Evolutionary conservation across 2,329 filamentous ascomycete genomes (phyloP), one percentile per base, ranked within the genome.

Genomic region (Hyphodiscus sp.): DNA sequence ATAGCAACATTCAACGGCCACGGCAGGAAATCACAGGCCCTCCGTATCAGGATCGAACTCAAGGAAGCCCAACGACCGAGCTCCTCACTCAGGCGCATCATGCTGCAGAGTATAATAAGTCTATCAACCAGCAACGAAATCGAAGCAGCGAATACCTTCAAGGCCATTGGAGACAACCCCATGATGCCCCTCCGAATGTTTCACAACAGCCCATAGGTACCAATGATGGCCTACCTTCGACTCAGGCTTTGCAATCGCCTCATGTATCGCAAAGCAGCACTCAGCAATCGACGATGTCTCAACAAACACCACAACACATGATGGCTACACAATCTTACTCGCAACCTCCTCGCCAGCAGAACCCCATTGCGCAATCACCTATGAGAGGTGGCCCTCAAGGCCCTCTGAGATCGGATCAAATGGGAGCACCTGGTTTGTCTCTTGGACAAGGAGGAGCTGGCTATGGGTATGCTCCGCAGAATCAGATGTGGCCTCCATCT

Each of bases 1-100:
- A 92, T 68, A 87, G 85, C 64, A 86, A 82, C 65, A 88, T 96
- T 59, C 85, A 88, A 57, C 87, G 90, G 50, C 88, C 91, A 20
- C 83, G 92, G 60, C 94, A 96, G 71, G 94, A 97, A 67, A 83
- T 96, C 58, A 83, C 87, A 15, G 94, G 91, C 20, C 84, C 87
- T 41, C 78, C 91, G 10, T 99, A 96, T 71, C 86, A 92, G 69
- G 94, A 97, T 68, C 81, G 90, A 62, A 89, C 86, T 9, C 84
- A 91, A 67, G 78, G 89, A 11, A 88, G 86, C 58, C 82, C 85
- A 29, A 78, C 89, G 26, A 77, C 81, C 46, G 92, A 97, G 64
- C 83, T 97, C 51, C 78, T 94, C 60, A 86, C 87, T 45, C 91
- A 96, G 69, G 89, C 91, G 26, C 83, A 89, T 49, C 89, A 95